phyloP scores from a whole-genome alignment of 78 protist species.

The Dictyostelium intermedium region DNA sequence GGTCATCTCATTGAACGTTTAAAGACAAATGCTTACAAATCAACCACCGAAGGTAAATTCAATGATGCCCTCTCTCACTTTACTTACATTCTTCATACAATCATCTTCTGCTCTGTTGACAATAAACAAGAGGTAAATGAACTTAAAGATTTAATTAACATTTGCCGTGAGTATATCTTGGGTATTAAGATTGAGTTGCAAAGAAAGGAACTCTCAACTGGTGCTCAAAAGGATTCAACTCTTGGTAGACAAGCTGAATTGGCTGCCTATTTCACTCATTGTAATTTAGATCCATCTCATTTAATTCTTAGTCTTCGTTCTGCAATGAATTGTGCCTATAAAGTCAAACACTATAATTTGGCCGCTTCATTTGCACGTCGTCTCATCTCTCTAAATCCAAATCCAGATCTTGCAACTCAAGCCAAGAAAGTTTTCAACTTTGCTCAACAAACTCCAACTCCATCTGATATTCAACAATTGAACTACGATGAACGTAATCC shows the following conservation, averaged over 20 bases:
- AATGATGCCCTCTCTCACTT: slow-evolving; percentile 83
- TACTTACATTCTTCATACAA: slow-evolving; percentile 38
- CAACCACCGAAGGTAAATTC: slow-evolving; percentile 91
- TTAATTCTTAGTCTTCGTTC: slow-evolving; percentile 86
- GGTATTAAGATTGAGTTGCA: slow-evolving; percentile 90
- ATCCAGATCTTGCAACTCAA: slow-evolving; percentile 18
- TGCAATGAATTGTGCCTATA: slow-evolving; percentile 86
- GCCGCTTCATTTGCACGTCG: slow-evolving; percentile 93
- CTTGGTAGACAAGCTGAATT: slow-evolving; percentile 87
- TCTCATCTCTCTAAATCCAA: slow-evolving; percentile 89
- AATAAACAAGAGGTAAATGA: slow-evolving; percentile 69
- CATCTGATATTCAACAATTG: slow-evolving; percentile 32
- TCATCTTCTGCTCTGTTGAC: slow-evolving; percentile 69
- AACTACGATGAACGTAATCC: slow-evolving; percentile 95
- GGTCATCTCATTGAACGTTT: slow-evolving; percentile 9
- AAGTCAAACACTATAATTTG: slow-evolving; percentile 80
- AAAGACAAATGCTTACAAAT: slow-evolving; percentile 68
- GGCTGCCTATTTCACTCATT: slow-evolving; percentile 97
- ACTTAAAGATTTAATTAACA: slow-evolving; percentile 81
- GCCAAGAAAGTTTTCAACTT: slow-evolving; percentile 81
- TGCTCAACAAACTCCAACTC: slow-evolving; percentile 75
- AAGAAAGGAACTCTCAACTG: slow-evolving; percentile 63
- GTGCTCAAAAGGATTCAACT: neutral
- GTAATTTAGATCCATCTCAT: slow-evolving; percentile 93
- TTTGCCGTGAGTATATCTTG: slow-evolving; percentile 94